phyloP scores from a whole-genome alignment of 768 basidiomycete species.

The Rhizopogon vulgaris region DNA sequence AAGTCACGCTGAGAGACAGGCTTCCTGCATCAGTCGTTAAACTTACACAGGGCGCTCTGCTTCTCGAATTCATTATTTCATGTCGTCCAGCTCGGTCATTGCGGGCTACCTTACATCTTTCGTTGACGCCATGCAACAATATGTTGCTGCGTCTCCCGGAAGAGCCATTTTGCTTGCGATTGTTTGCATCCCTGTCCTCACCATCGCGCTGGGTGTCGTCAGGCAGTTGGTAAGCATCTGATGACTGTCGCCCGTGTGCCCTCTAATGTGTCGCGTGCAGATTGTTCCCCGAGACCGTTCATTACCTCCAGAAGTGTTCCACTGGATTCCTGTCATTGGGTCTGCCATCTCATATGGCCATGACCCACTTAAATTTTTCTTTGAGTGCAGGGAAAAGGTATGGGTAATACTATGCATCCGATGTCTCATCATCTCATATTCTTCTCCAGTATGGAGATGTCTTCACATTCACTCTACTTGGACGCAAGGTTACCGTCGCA shows the following conservation, averaged over 20 bases:
- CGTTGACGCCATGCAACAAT: conserved; percentile 12
- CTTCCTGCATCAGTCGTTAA: background rate
- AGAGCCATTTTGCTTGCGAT: conserved; percentile 34
- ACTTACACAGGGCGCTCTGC: background rate
- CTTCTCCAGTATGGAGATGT: conserved; percentile 79
- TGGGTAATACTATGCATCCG: conserved; percentile 2
- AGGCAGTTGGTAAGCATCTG: conserved; percentile 62
- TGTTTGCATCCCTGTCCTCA: conserved; percentile 63
- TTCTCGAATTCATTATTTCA: conserved; percentile 7
- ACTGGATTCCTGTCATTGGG: conserved; percentile 86
- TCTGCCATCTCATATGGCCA: conserved; percentile 87
- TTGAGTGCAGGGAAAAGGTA: conserved; percentile 73
- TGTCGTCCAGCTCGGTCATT: conserved; percentile 18
- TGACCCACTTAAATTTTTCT: conserved; percentile 88
- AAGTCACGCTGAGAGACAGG: conserved; percentile 2
- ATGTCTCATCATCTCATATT: background rate
- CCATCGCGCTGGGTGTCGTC: conserved; percentile 66
- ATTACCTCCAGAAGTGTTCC: conserved; percentile 90
- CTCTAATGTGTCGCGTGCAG: conserved; percentile 30
- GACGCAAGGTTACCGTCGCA: conserved; percentile 85
- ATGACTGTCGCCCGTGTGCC: background rate
- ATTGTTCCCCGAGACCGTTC: conserved; percentile 61
- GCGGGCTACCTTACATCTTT: conserved; percentile 19
- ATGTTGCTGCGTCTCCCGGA: conserved; percentile 17
- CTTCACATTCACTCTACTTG: conserved; percentile 93